phyloP scores from a whole-genome alignment of 257 asterid species.

The Solanum acaule region DNA sequence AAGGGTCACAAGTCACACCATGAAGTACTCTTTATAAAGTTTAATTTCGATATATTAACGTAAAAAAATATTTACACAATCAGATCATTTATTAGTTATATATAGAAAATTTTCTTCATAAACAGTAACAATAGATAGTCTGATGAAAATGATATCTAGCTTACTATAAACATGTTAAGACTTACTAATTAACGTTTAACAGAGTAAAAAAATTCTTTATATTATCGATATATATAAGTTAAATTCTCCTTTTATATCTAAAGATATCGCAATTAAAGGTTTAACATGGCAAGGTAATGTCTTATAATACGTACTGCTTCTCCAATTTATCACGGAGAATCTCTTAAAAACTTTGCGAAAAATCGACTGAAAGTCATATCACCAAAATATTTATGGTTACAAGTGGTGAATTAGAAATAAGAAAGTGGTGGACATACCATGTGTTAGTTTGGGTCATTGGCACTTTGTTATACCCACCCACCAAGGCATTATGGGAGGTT shows the following conservation, averaged over 20 bases:
- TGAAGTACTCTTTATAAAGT: neutral
- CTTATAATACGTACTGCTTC: neutral
- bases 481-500: slow-evolving; percentile 1
- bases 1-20: neutral
- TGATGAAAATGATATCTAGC: neutral
- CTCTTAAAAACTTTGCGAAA: neutral
- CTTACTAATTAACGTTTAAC: neutral
- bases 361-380: too few species aligned
- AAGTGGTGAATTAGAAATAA: neutral
- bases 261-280: too few species aligned
- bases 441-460: neutral
- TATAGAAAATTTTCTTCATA: neutral
- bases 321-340: too few species aligned
- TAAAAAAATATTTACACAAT: neutral
- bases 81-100: neutral
- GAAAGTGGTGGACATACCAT: slow-evolving; percentile 12
- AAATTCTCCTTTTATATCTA: neutral
- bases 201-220: neutral
- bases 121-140: neutral
- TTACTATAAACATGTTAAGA: neutral
- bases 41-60: neutral
- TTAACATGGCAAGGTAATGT: neutral
- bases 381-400: too few species aligned
- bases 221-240: accelerated
- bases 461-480: neutral